phyloP scores from a whole-genome alignment of 345 rosid species.

The Theobroma cacao region DNA sequence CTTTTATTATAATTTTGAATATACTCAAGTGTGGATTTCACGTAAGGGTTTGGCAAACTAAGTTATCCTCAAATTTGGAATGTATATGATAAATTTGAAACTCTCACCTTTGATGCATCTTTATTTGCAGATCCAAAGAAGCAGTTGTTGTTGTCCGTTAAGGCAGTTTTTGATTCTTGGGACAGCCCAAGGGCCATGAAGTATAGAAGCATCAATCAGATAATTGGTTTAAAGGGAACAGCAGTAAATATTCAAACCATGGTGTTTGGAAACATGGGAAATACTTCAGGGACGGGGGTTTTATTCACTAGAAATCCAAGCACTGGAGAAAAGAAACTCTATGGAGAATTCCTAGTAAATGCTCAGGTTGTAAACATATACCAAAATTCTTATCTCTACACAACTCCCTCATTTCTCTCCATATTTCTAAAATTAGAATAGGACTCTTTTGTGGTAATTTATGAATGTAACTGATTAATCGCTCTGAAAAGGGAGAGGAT shows the following conservation, averaged over 20 bases:
- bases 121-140: constrained; percentile 58
- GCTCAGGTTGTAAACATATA: constrained; percentile 64
- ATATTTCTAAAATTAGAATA: neutral
- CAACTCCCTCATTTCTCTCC: neutral
- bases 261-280: constrained; percentile 97
- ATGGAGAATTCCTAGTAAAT: constrained; percentile 86
- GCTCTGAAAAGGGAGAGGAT: constrained; percentile 72
- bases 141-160: constrained; percentile 63
- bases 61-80: neutral
- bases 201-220: constrained; percentile 87
- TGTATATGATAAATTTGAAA: neutral
- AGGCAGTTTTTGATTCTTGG: constrained; percentile 94
- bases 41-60: neutral
- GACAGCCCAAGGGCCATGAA: constrained; percentile 83
- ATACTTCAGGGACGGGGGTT: constrained; percentile 93
- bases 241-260: constrained; percentile 93
- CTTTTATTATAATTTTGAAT: neutral
- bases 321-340: constrained; percentile 85
- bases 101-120: neutral
- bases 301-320: constrained; percentile 94
- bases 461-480: constrained; percentile 15
- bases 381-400: neutral
- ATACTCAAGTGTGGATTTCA: neutral
- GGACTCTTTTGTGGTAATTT: neutral
- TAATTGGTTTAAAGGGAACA: constrained; percentile 82